These are phyloP conservation scores for Blastobotrys arbuscula DNA, from an alignment of 1,139 yeast genomes.

Conservation along the genomic window DNA sequence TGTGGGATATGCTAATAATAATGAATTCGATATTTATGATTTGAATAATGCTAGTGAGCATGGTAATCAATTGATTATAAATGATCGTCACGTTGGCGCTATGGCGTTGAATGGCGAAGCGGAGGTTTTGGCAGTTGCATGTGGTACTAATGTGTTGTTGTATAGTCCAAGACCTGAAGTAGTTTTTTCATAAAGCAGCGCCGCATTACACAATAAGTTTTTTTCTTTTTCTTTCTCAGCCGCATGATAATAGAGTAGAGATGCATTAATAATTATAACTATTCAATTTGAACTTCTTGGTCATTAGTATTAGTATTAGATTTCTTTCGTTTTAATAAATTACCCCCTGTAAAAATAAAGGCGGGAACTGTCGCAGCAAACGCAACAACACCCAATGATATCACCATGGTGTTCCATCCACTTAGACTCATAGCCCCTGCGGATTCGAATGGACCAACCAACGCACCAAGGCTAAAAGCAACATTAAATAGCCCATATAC, in stretches of 20 bases:
- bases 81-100: conserved; percentile 5
- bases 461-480: conserved; percentile 32
- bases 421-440: conserved; percentile 25
- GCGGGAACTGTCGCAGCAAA: conserved; percentile 26
- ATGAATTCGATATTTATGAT: conserved; percentile 2
- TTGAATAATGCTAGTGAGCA: not conserved
- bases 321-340: conserved; percentile 2
- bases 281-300: not conserved
- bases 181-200: not conserved
- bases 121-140: conserved; percentile 8
- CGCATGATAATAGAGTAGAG: not conserved
- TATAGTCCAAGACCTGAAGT: conserved; percentile 3
- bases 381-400: conserved; percentile 28
- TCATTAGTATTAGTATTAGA: not conserved
- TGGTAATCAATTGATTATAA: not conserved
- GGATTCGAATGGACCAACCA: conserved; percentile 34
- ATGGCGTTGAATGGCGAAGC: conserved; percentile 2
- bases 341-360: conserved; percentile 29
- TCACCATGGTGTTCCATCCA: conserved; percentile 29
- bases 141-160: conserved; percentile 1
- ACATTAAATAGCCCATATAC: conserved; percentile 36
- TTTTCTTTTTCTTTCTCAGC: too few relatives aligned
- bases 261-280: not conserved
- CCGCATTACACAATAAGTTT: too few relatives aligned
- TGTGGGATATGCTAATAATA: conserved; percentile 2